A percentile compares a stretch with the other conserved stretches of the same genome.
Evolutionary conservation across 192 early-diverging fungal species (phyloP).

Genomic region (Jimgerdemannia lactiflua): DNA sequence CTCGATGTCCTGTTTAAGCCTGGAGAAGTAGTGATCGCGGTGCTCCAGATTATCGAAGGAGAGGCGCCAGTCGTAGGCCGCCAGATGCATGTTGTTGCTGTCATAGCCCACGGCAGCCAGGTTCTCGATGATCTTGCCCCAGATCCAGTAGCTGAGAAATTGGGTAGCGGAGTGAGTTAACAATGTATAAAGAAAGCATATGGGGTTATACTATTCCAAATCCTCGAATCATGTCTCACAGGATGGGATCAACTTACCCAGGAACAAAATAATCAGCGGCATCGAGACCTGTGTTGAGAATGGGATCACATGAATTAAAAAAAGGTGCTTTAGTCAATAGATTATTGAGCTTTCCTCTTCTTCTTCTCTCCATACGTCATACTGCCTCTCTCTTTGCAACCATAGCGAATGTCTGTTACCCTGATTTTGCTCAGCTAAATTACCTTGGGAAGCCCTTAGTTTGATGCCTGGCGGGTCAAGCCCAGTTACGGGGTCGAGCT

Average conservation of each 20-base stretch:
- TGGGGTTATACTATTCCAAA: not conserved
- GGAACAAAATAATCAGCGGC: slow-evolving; percentile 90
- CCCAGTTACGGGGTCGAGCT: slow-evolving; percentile 78
- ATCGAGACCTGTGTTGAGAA: slow-evolving; percentile 66
- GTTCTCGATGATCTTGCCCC: slow-evolving; percentile 81
- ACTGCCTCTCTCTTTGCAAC: too few relatives aligned
- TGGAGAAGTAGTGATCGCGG: slow-evolving; percentile 81
- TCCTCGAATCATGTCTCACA: too few relatives aligned
- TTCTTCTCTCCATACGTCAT: too few relatives aligned
- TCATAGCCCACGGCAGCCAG: slow-evolving; percentile 84
- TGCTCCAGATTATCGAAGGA: slow-evolving; percentile 73
- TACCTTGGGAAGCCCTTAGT: slow-evolving; percentile 75
- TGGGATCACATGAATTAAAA: too few relatives aligned
- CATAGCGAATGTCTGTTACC: not conserved
- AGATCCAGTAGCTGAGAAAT: slow-evolving; percentile 74
- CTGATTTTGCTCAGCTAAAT: not conserved
- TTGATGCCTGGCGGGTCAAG: slow-evolving; percentile 81
- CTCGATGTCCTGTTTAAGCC: slow-evolving; percentile 73
- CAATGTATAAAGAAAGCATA: not conserved
- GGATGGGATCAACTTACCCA: slow-evolving; percentile 45
- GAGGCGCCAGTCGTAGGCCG: slow-evolving; percentile 89
- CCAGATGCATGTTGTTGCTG: slow-evolving; percentile 82
- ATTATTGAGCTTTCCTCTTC: too few relatives aligned
- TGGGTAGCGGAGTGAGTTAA: not conserved
- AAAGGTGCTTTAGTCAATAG: too few relatives aligned